Evolutionary conservation across 2,329 filamentous ascomycete genomes (phyloP).

Genomic region (Acrocalymma vagum): DNA sequence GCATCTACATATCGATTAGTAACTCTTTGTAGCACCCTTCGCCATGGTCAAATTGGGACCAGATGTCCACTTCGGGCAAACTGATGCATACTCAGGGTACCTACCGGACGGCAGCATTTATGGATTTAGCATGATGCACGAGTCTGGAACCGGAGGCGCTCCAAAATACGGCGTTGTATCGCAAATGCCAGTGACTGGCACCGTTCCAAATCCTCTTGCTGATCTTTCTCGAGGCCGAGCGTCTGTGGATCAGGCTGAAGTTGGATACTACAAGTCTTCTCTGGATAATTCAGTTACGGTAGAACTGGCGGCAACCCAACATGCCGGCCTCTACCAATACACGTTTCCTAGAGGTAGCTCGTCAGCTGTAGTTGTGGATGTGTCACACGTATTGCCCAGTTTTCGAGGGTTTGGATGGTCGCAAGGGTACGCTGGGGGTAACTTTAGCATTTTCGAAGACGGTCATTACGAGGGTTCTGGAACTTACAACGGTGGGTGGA

Average conservation of each 20-base stretch:
- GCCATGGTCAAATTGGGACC: constrained; percentile 47
- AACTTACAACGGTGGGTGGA: constrained; percentile 74
- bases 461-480: constrained; percentile 68
- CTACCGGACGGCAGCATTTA: constrained; percentile 39
- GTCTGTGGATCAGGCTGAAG: constrained; percentile 59
- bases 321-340: constrained; percentile 68
- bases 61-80: constrained; percentile 37
- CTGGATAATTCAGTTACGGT: constrained; percentile 64
- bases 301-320: constrained; percentile 65
- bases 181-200: constrained; percentile 42
- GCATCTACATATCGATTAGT: neutral
- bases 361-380: constrained; percentile 66
- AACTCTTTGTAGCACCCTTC: constrained; percentile 36
- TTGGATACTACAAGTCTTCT: constrained; percentile 69
- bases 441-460: constrained; percentile 61
- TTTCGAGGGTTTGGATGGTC: constrained; percentile 67
- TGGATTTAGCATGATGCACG: constrained; percentile 47
- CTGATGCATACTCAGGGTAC: constrained; percentile 48
- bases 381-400: constrained; percentile 70
- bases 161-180: constrained; percentile 47
- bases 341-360: constrained; percentile 58
- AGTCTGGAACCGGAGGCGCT: constrained; percentile 44
- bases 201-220: constrained; percentile 60
- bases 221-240: constrained; percentile 63
- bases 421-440: constrained; percentile 70